Conservation (phyloP, 352 stramenopile species). For the Globisporangium lucens region DNA sequence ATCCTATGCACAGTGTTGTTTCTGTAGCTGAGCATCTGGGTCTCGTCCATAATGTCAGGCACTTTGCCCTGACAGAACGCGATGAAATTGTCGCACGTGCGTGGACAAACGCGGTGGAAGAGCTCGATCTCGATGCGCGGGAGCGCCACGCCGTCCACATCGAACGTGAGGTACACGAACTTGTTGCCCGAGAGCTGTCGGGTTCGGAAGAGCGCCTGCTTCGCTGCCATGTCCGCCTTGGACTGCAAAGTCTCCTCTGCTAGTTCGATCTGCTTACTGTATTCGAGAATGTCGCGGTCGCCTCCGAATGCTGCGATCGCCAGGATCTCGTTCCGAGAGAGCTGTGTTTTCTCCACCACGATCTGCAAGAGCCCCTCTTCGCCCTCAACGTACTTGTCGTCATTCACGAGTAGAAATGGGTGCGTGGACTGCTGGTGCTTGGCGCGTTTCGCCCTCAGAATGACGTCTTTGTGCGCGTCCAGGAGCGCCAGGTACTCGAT, state of each 20-base stretch:
- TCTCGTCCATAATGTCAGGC: constrained; percentile 38
- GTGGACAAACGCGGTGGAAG: constrained; percentile 53
- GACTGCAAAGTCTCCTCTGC: constrained; percentile 51
- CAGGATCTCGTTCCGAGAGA: constrained; percentile 48
- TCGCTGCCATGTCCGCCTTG: constrained; percentile 40
- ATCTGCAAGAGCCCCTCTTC: constrained; percentile 61
- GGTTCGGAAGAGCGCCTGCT: constrained; percentile 39
- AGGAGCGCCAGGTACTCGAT: constrained; percentile 52
- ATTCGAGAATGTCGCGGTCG: constrained; percentile 16
- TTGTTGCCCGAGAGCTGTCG: constrained; percentile 47
- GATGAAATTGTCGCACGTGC: constrained; percentile 74
- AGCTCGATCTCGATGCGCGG: constrained; percentile 71
- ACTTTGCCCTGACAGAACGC: constrained; percentile 62
- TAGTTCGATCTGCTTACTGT: constrained; percentile 27
- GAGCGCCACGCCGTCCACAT: constrained; percentile 52
- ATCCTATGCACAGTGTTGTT: constrained; percentile 62
- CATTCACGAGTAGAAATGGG: constrained; percentile 53
- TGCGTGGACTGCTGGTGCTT: constrained; percentile 31
- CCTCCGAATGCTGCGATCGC: constrained; percentile 52
- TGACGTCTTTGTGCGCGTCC: constrained; percentile 24
- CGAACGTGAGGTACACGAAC: constrained; percentile 64
- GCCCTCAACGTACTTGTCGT: constrained; percentile 38
- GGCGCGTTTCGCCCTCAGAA: constrained; percentile 25
- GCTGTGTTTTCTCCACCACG: constrained; percentile 46
- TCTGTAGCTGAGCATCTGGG: constrained; percentile 41